These are phyloP conservation scores for Xylaria sp. DNA, from an alignment of 2,329 filamentous ascomycete species.

Conservation along the genomic window DNA sequence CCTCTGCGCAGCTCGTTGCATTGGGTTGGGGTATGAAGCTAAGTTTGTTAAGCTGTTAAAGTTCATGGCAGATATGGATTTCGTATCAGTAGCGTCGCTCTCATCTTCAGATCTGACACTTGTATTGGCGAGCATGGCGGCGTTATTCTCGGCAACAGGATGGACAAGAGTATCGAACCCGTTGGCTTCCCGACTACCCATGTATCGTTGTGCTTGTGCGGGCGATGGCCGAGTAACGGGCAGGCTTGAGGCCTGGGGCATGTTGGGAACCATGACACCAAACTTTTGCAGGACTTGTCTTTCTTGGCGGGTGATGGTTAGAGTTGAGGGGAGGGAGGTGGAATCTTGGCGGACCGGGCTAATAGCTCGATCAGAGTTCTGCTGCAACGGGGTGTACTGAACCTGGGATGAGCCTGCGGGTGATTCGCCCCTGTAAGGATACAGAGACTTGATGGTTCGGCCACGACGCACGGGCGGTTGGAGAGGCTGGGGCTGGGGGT, in stretches of 20 bases:
- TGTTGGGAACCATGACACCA: slow-evolving; percentile 1
- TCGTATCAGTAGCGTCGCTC: slow-evolving; percentile 47
- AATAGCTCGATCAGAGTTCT: slow-evolving; percentile 63
- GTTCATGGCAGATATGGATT: slow-evolving; percentile 56
- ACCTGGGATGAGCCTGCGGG: slow-evolving; percentile 46
- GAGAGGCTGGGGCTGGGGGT: slow-evolving; percentile 58
- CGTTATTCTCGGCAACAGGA: neutral
- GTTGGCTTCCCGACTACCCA: neutral
- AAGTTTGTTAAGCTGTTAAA: slow-evolving; percentile 64
- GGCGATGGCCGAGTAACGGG: neutral
- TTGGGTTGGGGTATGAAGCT: slow-evolving; percentile 66
- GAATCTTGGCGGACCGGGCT: slow-evolving; percentile 49
- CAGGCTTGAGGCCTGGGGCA: slow-evolving; percentile 4
- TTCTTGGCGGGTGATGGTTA: slow-evolving; percentile 10
- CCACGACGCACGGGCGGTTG: slow-evolving; percentile 63
- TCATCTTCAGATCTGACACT: slow-evolving; percentile 43
- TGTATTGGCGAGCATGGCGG: slow-evolving; percentile 23
- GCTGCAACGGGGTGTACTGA: slow-evolving; percentile 63
- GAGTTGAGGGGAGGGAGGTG: slow-evolving; percentile 1
- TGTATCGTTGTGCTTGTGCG: neutral
- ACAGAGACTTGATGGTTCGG: slow-evolving; percentile 56
- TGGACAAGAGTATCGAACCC: neutral
- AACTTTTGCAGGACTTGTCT: slow-evolving; percentile 33
- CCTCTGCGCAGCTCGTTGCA: slow-evolving; percentile 62
- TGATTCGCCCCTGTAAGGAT: slow-evolving; percentile 45